These are phyloP conservation scores for Vaccinium darrowii DNA, from an alignment of 148 eudicot genomes.

Conservation along the genomic window DNA sequence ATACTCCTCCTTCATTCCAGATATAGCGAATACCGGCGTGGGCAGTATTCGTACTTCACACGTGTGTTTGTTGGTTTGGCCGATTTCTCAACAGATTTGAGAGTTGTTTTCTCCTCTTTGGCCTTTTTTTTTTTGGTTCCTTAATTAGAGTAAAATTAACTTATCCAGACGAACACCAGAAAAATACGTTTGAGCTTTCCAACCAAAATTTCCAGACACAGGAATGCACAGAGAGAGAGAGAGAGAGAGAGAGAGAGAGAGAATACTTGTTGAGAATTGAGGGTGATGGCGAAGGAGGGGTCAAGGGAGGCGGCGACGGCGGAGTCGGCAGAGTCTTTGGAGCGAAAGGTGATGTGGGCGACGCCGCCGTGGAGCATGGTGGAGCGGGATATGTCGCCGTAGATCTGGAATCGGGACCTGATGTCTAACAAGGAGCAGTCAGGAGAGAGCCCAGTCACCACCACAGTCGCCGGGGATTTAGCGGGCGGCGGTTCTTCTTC, in stretches of 20 bases:
- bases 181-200: neutral
- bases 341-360: slow-evolving; percentile 66
- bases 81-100: neutral
- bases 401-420: slow-evolving; percentile 81
- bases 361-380: slow-evolving; percentile 46
- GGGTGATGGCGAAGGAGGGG: slow-evolving; percentile 59
- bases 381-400: slow-evolving; percentile 57
- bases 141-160: too few species aligned
- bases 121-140: neutral
- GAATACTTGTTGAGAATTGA: slow-evolving; percentile 55
- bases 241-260: neutral
- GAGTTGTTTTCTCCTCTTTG: neutral
- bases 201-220: neutral
- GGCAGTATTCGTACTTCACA: too few species aligned
- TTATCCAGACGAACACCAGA: neutral
- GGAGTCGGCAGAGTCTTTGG: slow-evolving; percentile 50
- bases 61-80: neutral
- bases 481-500: slow-evolving; percentile 12
- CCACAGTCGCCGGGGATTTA: slow-evolving; percentile 38
- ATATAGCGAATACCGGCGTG: too few species aligned
- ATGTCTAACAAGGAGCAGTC: slow-evolving; percentile 73
- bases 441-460: slow-evolving; percentile 60
- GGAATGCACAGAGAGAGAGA: neutral
- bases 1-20: neutral
- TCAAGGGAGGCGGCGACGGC: slow-evolving; percentile 63